phyloP scores from a whole-genome alignment of 106 monocot species.

The Dendrobium chrysotoxum region DNA sequence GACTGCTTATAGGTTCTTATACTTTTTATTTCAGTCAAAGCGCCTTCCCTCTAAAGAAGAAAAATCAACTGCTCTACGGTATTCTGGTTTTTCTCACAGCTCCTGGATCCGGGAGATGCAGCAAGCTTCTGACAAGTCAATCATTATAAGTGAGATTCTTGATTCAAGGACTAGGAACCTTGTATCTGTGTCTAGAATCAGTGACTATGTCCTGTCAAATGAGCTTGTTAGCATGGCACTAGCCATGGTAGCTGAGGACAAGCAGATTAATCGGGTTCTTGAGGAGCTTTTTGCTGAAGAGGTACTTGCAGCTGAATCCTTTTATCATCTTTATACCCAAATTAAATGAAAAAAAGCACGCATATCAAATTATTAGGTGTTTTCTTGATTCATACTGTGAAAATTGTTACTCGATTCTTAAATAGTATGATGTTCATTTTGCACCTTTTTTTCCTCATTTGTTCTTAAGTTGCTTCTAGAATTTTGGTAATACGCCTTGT shows the following conservation, averaged over 20 bases:
- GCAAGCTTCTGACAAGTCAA: constrained; percentile 89
- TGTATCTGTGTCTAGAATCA: constrained; percentile 93
- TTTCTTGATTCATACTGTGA: not conserved
- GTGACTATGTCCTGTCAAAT: constrained; percentile 93
- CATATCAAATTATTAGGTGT: not conserved
- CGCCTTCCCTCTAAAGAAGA: constrained; percentile 73
- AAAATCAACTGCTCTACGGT: constrained; percentile 33
- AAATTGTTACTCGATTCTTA: not conserved
- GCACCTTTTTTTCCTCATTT: not conserved
- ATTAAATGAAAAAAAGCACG: not conserved
- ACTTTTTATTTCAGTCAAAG: constrained; percentile 54
- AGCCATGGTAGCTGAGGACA: constrained; percentile 97
- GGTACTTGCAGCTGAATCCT: constrained; percentile 26
- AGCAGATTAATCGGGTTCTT: constrained; percentile 91
- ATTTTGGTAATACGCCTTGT: not conserved
- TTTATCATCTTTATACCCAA: not conserved
- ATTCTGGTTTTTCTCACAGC: constrained; percentile 50
- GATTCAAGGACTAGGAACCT: constrained; percentile 93
- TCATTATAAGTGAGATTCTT: constrained; percentile 90
- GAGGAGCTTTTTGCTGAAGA: constrained; percentile 95
- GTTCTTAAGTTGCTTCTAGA: not conserved
- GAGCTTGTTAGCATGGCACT: constrained; percentile 95
- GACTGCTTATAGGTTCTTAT: not conserved
- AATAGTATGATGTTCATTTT: not conserved
- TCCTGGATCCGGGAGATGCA: constrained; percentile 96